Evolutionary conservation across 495 filamentous ascomycete species (phyloP).

Genomic region (Tuber aestivum): DNA sequence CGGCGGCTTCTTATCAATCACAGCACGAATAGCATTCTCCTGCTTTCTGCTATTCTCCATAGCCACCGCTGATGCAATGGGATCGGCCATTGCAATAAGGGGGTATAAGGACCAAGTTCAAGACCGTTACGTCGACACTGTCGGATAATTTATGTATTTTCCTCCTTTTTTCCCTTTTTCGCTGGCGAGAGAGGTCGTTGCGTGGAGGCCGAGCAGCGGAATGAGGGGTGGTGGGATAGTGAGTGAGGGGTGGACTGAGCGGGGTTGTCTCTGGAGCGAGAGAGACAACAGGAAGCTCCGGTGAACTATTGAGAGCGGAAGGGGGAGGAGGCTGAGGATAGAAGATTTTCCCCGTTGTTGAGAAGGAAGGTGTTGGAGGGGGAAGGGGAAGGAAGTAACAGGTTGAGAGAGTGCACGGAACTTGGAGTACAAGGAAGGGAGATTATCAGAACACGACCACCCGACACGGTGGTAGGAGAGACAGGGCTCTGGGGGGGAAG

Average conservation of each 20-base stretch:
- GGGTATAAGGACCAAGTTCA: not conserved
- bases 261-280: slow-evolving; percentile 20
- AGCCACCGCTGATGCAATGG: slow-evolving; percentile 32
- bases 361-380: slow-evolving; percentile 3
- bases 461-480: slow-evolving; percentile 1
- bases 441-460: not conserved
- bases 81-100: slow-evolving; percentile 37
- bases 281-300: not conserved
- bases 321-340: not conserved
- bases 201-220: slow-evolving; percentile 12
- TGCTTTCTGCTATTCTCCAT: slow-evolving; percentile 46
- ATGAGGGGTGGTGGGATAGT: slow-evolving; percentile 11
- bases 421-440: not conserved
- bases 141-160: not conserved
- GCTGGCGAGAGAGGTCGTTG: not conserved
- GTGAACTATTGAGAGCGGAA: slow-evolving; percentile 15
- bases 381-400: slow-evolving; percentile 7
- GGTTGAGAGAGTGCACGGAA: not conserved
- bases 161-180: not conserved
- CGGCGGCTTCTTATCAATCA: slow-evolving; percentile 84
- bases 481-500: slow-evolving; percentile 7
- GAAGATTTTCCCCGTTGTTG: not conserved
- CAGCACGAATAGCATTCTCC: slow-evolving; percentile 69
- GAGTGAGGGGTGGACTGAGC: slow-evolving; percentile 34
- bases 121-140: not conserved